phyloP scores from a whole-genome alignment of 805 yeast genomes.

The Barnettozyma wickerhamii region DNA sequence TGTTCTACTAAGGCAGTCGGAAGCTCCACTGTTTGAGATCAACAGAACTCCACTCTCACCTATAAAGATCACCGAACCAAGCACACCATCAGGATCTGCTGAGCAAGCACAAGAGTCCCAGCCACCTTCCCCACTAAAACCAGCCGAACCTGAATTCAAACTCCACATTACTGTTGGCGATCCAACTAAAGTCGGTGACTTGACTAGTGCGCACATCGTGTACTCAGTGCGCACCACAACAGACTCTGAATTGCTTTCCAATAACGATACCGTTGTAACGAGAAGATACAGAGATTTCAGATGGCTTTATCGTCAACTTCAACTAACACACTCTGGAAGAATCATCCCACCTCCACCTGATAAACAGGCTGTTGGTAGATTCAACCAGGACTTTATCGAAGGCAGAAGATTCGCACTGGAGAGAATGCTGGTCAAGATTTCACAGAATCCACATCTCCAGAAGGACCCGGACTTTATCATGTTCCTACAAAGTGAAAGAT shows the following conservation, averaged over 20 bases:
- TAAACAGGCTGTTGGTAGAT: constrained; percentile 88
- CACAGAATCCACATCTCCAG: constrained; percentile 50
- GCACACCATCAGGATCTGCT: constrained; percentile 9
- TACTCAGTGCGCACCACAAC: constrained; percentile 71
- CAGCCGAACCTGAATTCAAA: constrained; percentile 17
- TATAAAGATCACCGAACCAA: constrained; percentile 12
- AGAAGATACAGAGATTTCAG: constrained; percentile 90
- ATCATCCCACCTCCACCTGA: constrained; percentile 96
- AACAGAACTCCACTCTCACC: constrained; percentile 27
- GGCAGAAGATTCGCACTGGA: constrained; percentile 80
- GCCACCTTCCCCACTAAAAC: neutral
- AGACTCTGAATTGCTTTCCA: constrained; percentile 25
- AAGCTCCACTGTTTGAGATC: constrained; percentile 52
- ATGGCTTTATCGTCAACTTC: constrained; percentile 89
- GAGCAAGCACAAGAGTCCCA: constrained; percentile 8
- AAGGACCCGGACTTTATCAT: constrained; percentile 72
- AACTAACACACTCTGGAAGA: constrained; percentile 81
- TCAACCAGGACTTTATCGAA: constrained; percentile 87
- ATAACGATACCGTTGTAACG: constrained; percentile 54
- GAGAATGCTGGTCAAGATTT: constrained; percentile 75
- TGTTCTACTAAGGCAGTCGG: constrained; percentile 38
- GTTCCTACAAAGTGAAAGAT: constrained; percentile 73
- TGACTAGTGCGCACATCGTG: constrained; percentile 84
- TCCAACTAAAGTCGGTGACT: constrained; percentile 88
- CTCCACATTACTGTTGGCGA: constrained; percentile 78